Evolutionary conservation across 345 rosid genomes (phyloP), one percentile per base, ranked within the genome.

Genomic region (Gossypium stocksii): DNA sequence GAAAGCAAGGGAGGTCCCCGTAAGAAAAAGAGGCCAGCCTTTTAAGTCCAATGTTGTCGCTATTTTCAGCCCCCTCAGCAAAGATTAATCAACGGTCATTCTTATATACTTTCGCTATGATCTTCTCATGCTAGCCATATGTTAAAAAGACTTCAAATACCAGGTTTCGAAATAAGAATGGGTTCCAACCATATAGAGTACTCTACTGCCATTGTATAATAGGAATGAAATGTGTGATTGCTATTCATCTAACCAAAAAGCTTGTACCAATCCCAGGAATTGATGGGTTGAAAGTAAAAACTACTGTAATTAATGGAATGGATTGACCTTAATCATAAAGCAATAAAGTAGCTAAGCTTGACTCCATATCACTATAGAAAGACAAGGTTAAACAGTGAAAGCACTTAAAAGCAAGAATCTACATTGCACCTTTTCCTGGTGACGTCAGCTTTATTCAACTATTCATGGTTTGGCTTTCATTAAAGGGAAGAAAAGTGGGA

Each of bases 11-110:
- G 19, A 19, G 59, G 74, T 9, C 25, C 62, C 34, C 45, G 17
- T n/a, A 60, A 29, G 48, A 11, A 19, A 71, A 38, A 11, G 41
- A 34, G 41, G 15, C 9, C 20, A 22, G 54, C n/a, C 52, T 44
- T 44, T 56, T 25, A 57, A 43, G 75, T 72, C 75, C 41, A 17
- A 72, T 11, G 41, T 57, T 12, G 66, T 56, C 65, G 27, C 52
- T 46, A 22, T 66, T 34, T 22, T 22, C 54, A 44, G 2, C 14
- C 7, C 7, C 16, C 14, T 11, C 23, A 56, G 53, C 29, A 20
- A 56, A 54, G 58, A n/a, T 12, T 70, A 54, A 23, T 58, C 46
- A 56, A 71, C 19, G 64, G 52, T 46, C 65, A 29, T 11, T 56
- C 61, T 59, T 7, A 43, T 57, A 41, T 5, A 34, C 7, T n/a